Base-by-base conservation (phyloP, 345 rosid genomes). In the Heritiera fomes region DNA sequence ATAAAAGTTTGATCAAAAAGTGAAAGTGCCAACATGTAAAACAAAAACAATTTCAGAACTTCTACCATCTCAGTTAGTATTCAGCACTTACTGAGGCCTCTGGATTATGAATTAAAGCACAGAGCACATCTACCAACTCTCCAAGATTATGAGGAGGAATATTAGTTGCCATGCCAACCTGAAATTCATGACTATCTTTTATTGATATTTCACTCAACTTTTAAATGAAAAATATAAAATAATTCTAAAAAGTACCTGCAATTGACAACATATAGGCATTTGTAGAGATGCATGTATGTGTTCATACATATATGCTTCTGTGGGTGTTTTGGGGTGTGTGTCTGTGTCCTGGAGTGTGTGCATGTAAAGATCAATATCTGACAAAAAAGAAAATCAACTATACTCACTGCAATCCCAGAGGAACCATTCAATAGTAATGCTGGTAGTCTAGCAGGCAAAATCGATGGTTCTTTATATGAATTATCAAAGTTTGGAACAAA, bases 131-230 rank as follows among this genome's bases (percentile, higher is more conserved):
- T 66, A 95, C 98, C 87, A 95, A 82, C 85, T 95, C 99, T 64
- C 94, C 98, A 72, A 95, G 94, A 86, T 95, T 95, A 84, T 95
- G 99, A 68, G 99, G 99, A 85, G 99, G 99, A 83, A 95, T 93
- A 76, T 91, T 93, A 32, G 99, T 95, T 10, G 99, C 99, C 99
- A 95, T 95, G 78, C 99, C 98, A 82, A 95, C 99, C 99, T 95
- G 82, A 71, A 78, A 63, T 43, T 56, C 55, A 8, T 30, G 61
- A 80, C n/a, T 55, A 45, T 72, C 18, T 74, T 45, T 53, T 55
- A 52, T 78, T 45, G 13, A 71, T 13, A 78, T 9, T 72, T 66
- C 32, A 58, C n/a, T 52, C 32, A 13, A 45, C 55, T 56, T 12
- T 34, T 40, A 79, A 28, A 49, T 66, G 50, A 50, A 73, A 30